Evolutionary conservation across 2,329 filamentous ascomycete species (phyloP), one percentile per base, ranked within the genome.

Genomic region (Epichloe sylvatica): DNA sequence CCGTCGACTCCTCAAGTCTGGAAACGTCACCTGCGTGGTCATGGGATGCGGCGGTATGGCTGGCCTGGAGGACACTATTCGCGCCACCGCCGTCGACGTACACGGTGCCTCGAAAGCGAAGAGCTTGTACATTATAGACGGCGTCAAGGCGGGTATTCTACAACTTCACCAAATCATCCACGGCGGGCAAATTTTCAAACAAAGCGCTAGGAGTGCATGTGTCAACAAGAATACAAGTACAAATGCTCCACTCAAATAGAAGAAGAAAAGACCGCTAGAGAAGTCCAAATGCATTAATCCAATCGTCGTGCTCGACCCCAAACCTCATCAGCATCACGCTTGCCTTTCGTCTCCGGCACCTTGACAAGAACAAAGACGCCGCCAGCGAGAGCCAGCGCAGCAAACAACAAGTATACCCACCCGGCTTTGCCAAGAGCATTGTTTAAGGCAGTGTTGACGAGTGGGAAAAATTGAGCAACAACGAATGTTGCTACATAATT

Each of bases 31-130:
- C 4, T 84, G 81, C 23, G 78, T 96, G 7, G 84, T 87, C 59
- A 76, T 96, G 70, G 90, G 90, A 0, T 96, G 90, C 63, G 90
- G 86, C 3, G 90, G 89, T 0, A 95, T 96, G 90, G 82, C 83
- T 1, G 90, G 89, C 0, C 75, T 96, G 67, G 84, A 92, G 57
- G 72, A 79, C 39, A 83, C 83, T 51, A 88, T 96, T 38, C 75
- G 83, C 35, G 73, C 77, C 41, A 83, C 83, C 1, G 84, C 85
- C 36, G 59, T 76, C 0, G 79, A 84, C 51, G 72, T 77, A 46
- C 53, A 55, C 19, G 53, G 54, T 43, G 39, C 45, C 17, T 41
- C 55, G 3, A 48, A 35, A 37, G 54, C 52, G 3, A 47, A 51
- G 4, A 13, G 39, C 15, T 37, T 58, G 4, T 77, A 76, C 59